Evolutionary conservation across 768 basidiomycete species (phyloP).

Genomic region (Trametes punicea): DNA sequence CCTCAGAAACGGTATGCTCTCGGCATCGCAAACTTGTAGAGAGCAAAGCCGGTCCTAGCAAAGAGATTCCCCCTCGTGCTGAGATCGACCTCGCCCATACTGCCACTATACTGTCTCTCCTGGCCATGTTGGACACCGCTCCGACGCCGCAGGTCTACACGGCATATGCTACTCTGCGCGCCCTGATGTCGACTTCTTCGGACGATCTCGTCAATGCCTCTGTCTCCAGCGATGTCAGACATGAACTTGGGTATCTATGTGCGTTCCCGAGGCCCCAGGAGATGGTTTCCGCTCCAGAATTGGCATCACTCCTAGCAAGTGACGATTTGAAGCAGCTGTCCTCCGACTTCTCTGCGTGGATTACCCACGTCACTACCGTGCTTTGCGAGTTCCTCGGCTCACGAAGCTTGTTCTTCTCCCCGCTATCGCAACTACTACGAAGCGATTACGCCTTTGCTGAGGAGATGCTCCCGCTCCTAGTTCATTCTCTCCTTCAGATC

Average conservation of each 20-base stretch:
- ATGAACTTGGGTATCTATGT: conserved; percentile 27
- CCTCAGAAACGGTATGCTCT: conserved; percentile 42
- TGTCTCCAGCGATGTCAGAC: conserved; percentile 31
- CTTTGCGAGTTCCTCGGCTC: conserved; percentile 56
- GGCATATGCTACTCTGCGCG: conserved; percentile 66
- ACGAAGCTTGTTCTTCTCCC: conserved; percentile 62
- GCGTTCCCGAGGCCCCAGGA: conserved; percentile 19
- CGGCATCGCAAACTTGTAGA: conserved; percentile 29
- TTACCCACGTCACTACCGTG: conserved; percentile 51
- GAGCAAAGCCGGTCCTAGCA: neutral
- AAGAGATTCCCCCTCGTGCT: conserved; percentile 2
- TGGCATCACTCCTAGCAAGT: conserved; percentile 38
- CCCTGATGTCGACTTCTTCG: conserved; percentile 43
- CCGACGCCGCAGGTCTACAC: conserved; percentile 46
- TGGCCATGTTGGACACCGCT: conserved; percentile 56
- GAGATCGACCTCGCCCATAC: conserved; percentile 35
- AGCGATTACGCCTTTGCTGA: conserved; percentile 58
- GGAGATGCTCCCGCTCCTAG: conserved; percentile 67
- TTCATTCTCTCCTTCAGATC: conserved; percentile 59
- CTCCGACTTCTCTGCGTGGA: conserved; percentile 59
- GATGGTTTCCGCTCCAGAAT: conserved; percentile 29
- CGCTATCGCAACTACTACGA: conserved; percentile 57
- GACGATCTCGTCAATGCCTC: conserved; percentile 29
- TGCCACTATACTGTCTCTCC: conserved; percentile 50
- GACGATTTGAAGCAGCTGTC: conserved; percentile 38